Evolutionary conservation across 306 rosid species (phyloP).

Genomic region (Trifolium subterraneum): DNA sequence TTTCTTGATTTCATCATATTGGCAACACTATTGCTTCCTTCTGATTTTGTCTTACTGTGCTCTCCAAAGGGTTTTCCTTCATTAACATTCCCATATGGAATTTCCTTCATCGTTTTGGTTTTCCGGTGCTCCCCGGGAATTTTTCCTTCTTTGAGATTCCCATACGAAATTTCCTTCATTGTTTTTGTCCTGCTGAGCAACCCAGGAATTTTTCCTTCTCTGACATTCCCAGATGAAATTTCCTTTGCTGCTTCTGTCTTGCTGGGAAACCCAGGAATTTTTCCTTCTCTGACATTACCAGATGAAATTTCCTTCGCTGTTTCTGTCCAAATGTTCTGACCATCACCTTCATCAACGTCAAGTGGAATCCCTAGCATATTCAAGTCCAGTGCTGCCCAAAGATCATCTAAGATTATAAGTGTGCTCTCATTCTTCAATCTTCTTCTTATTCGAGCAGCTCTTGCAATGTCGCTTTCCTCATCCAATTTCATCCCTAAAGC

Average conservation of each 20-base stretch:
- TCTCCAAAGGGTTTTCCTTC: too few species aligned
- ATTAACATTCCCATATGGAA: too few species aligned
- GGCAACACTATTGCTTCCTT: neutral
- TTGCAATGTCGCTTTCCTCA: conserved; percentile 10
- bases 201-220: neutral
- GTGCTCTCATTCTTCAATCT: conserved; percentile 24
- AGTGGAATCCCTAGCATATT: conserved; percentile 31
- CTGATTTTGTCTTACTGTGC: neutral
- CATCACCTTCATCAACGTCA: neutral
- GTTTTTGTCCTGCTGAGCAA: neutral
- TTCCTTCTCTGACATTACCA: neutral
- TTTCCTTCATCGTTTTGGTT: too few species aligned
- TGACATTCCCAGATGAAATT: neutral
- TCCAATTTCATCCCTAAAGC: conserved; percentile 24
- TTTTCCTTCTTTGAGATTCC: too few species aligned
- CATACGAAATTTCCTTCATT: neutral
- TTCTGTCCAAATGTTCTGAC: neutral
- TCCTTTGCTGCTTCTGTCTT: neutral
- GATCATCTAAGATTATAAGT: conserved; percentile 34
- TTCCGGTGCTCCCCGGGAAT: too few species aligned
- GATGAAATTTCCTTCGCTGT: neutral
- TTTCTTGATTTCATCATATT: neutral
- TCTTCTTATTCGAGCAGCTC: conserved; percentile 28
- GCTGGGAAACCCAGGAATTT: neutral
- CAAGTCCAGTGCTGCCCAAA: conserved; percentile 11